Conservation (phyloP, 225 moss, liverwort and hornwort species). For the Antitrichia curtipendula region DNA sequence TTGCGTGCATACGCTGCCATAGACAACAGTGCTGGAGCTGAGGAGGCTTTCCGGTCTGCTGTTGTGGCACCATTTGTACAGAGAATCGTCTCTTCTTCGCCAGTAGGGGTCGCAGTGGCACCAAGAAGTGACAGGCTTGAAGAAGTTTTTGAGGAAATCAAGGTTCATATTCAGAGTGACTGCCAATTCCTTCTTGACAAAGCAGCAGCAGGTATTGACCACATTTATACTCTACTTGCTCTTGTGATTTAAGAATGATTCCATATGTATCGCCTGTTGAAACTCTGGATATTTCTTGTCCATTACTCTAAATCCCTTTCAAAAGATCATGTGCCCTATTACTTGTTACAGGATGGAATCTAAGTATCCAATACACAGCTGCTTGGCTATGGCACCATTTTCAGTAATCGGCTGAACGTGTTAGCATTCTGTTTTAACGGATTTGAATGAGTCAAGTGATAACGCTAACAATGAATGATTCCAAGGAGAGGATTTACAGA, state of each 20-base stretch:
- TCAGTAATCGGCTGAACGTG: background rate
- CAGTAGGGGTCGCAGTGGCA: constrained; percentile 33
- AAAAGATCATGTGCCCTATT: background rate
- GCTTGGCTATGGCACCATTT: background rate
- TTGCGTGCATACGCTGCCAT: constrained; percentile 85
- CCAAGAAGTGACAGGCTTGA: constrained; percentile 43
- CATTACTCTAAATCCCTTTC: background rate
- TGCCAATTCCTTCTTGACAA: constrained; percentile 82
- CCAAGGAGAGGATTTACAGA: background rate
- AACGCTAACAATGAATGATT: background rate
- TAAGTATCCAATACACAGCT: background rate
- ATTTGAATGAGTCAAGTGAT: background rate
- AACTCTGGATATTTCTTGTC: background rate
- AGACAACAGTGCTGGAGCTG: constrained; percentile 73
- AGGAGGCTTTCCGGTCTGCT: constrained; percentile 75
- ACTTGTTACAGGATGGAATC: background rate
- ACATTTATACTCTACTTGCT: background rate
- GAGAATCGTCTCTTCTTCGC: constrained; percentile 35
- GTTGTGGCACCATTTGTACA: constrained; percentile 75
- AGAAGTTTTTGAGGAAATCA: constrained; percentile 48
- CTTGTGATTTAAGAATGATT: background rate
- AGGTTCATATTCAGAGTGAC: constrained; percentile 44
- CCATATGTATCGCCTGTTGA: background rate
- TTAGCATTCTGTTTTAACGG: background rate
- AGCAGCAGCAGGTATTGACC: constrained; percentile 42